Evolutionary conservation across 768 basidiomycete genomes (phyloP), one percentile per base, ranked within the genome.

Genomic region (Dentipellis sp.): DNA sequence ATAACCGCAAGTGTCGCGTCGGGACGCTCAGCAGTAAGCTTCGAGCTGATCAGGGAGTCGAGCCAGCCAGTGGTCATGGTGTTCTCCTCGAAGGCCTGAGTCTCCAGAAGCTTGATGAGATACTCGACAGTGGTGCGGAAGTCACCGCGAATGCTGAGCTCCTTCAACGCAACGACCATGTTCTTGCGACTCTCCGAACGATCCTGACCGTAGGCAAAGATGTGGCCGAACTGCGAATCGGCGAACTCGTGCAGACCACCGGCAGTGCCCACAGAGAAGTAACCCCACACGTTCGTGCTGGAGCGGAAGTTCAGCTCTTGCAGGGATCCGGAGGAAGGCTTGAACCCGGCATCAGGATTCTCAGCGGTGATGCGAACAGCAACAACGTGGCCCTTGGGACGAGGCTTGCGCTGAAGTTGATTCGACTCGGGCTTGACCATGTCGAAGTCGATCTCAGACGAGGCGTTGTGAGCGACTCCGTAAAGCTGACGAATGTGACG

Each of bases 291-390:
- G 60, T 99, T 99, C 47, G 93, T 97, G 71, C 90, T 97, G 23
- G 94, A 97, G 56, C 97, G 87, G 86, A 99, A 99, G 72, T 98
- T 99, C 63, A 99, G 90, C 68, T 98, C 97, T 69, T 98, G 97
- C 14, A 99, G 77, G 39, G 90, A 88, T 61, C 97, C 97, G 2
- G 92, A 94, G 1, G 97, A 98, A 0, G 97, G 97, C 72, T 99
- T 99, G 80, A 99, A 99, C 4, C 97, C 97, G 10, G 97, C 97
- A 66, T 99, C 97, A 22, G 97, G 97, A 70, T 99, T 99, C 74
- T 99, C 97, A 35, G 94, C 95, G 6, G 97, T 99, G 70, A 99
- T 98, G 66, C 97, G 94, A 62, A 97, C 97, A 42, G 97, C 97
- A 63, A 99, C 90, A 62, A 98, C 97, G 67, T 99, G 97, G 35